Conservation (phyloP, 176 grass and related monocot species). For the Bromus sterilis region DNA sequence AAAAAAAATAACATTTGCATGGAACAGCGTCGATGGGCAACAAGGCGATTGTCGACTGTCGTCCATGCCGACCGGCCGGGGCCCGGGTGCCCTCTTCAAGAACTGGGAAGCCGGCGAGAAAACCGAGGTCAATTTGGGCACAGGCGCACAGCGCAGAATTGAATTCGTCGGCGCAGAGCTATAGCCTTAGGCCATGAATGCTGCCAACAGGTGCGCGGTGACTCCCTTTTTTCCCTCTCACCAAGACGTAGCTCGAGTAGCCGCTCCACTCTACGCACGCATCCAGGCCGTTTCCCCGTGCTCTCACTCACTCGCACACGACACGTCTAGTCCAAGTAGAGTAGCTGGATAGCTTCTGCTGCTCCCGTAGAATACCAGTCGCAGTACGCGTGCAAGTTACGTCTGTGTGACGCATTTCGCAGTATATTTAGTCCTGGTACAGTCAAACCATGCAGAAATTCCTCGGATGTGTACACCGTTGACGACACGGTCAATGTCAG, state of each 20-base stretch:
- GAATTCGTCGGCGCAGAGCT: constrained; percentile 13
- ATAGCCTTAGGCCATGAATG: constrained; percentile 15
- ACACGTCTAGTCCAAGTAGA: background rate
- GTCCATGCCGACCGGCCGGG: background rate
- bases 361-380: background rate
- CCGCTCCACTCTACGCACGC: background rate
- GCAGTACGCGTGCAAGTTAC: background rate
- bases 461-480: background rate
- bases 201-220: background rate
- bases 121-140: constrained; percentile 27
- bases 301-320: background rate
- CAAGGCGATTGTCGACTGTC: background rate
- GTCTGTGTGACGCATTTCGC: background rate
- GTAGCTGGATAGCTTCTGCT: background rate
- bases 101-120: background rate
- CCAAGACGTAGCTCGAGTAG: background rate
- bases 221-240: constrained; percentile 23
- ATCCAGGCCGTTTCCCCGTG: background rate
- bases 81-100: constrained; percentile 18
- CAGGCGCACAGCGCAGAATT: constrained; percentile 8
- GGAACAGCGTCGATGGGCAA: background rate
- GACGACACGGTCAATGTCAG: background rate
- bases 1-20: background rate
- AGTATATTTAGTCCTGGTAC: background rate
- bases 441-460: background rate